A percentile compares a stretch with the other conserved stretches of the same genome.
Conservation (phyloP, 768 basidiomycete genomes). For the Suillus ampliporus region DNA sequence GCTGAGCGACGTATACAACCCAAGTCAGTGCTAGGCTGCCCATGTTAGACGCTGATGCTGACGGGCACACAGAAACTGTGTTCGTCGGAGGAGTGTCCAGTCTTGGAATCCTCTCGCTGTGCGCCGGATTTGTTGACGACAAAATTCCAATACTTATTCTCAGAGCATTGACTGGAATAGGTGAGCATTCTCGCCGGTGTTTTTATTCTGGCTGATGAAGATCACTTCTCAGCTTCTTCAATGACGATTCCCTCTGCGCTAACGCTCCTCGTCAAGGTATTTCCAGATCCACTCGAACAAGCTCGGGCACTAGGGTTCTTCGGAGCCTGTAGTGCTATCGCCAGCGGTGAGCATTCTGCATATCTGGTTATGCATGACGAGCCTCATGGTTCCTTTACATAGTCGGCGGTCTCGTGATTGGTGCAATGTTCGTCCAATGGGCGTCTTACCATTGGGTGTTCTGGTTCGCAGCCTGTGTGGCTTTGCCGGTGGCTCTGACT, state of each 20-base stretch:
- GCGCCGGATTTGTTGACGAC: slow-evolving; percentile 49
- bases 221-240: slow-evolving; percentile 42
- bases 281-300: slow-evolving; percentile 51
- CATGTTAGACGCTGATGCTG: neutral
- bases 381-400: neutral
- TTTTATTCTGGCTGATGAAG: slow-evolving; percentile 7
- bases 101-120: slow-evolving; percentile 50
- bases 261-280: slow-evolving; percentile 53
- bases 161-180: slow-evolving; percentile 56
- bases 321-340: slow-evolving; percentile 52
- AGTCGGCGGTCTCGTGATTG: slow-evolving; percentile 49
- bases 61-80: slow-evolving; percentile 37
- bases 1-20: slow-evolving; percentile 45
- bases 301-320: slow-evolving; percentile 53
- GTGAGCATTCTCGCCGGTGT: slow-evolving; percentile 28
- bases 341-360: slow-evolving; percentile 40
- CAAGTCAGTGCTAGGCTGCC: slow-evolving; percentile 36
- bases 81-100: slow-evolving; percentile 49
- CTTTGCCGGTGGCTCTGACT: slow-evolving; percentile 36
- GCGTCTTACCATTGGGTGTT: slow-evolving; percentile 57
- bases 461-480: slow-evolving; percentile 49
- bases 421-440: slow-evolving; percentile 46
- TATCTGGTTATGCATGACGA: neutral
- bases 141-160: slow-evolving; percentile 56
- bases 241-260: slow-evolving; percentile 57